Conservation (phyloP, 768 basidiomycete genomes). For the Lactarius sp. region DNA sequence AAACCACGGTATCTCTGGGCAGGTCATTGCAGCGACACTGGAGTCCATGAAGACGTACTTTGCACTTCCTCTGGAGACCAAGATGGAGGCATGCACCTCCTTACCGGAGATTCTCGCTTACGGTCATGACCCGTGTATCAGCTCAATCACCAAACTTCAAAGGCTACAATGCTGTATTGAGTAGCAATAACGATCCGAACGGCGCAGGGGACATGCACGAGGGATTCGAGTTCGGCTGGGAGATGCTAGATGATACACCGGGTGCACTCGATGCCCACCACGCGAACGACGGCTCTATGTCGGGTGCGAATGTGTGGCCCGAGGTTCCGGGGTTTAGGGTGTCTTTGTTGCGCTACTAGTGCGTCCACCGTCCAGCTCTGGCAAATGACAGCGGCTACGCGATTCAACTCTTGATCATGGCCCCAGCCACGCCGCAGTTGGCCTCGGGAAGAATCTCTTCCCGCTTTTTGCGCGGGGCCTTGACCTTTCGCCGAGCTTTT, state of each 20-base stretch:
- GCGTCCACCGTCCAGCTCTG: conserved; percentile 27
- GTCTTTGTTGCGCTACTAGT: conserved; percentile 64
- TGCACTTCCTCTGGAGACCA: conserved; percentile 51
- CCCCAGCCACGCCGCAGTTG: conserved; percentile 46
- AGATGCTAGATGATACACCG: conserved; percentile 38
- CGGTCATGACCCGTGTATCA: conserved; percentile 28
- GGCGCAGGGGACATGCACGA: conserved; percentile 86
- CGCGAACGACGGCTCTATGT: conserved; percentile 52
- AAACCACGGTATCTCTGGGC: conserved; percentile 69
- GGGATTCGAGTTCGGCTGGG: conserved; percentile 83
- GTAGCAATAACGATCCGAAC: conserved; percentile 71
- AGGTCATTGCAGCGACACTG: conserved; percentile 43
- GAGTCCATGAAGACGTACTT: conserved; percentile 60
- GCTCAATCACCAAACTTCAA: conserved; percentile 78
- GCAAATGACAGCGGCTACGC: not conserved
- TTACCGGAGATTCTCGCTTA: not conserved
- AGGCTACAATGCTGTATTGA: conserved; percentile 65
- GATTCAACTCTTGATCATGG: not conserved
- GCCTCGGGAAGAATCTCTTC: conserved; percentile 54
- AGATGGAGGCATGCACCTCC: conserved; percentile 51
- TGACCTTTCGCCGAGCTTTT: conserved; percentile 54
- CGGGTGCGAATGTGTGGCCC: conserved; percentile 79
- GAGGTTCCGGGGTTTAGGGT: conserved; percentile 53
- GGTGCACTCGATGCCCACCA: conserved; percentile 30
- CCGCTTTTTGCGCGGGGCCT: conserved; percentile 69